These are phyloP conservation scores for Pythium coloratum DNA, from an alignment of 352 stramenopile genomes.

Conservation along the genomic window DNA sequence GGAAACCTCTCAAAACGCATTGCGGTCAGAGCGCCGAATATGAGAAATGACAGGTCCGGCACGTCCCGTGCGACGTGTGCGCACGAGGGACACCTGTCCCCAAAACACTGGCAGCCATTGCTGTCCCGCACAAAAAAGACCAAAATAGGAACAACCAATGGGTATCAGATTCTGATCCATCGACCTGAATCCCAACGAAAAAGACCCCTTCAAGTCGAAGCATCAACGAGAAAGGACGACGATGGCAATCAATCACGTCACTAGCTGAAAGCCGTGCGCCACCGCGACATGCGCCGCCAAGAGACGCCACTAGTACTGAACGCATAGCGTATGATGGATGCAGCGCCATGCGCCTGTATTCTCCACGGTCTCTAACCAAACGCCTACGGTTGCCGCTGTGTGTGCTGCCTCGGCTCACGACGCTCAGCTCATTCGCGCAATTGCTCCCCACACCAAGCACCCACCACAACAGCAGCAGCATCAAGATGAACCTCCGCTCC, in stretches of 20 bases:
- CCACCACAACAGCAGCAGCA: background rate
- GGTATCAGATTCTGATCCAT: background rate
- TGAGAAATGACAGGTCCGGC: conserved; percentile 6
- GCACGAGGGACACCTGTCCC: background rate
- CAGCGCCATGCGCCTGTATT: conserved; percentile 13
- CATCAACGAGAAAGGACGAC: background rate
- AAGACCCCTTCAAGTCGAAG: background rate
- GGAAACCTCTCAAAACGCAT: conserved; percentile 30
- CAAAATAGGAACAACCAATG: background rate
- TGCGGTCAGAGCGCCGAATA: conserved; percentile 4
- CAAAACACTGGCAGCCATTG: background rate
- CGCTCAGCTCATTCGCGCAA: conserved; percentile 16
- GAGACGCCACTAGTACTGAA: background rate
- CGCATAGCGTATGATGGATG: conserved; percentile 15
- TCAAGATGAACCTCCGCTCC: conserved; percentile 15
- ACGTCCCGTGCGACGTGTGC: conserved; percentile 24
- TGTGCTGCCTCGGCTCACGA: conserved; percentile 9
- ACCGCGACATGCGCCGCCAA: conserved; percentile 1
- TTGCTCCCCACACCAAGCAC: background rate
- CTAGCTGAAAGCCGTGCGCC: background rate
- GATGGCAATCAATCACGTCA: conserved; percentile 19
- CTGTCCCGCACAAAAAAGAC: conserved; percentile 3
- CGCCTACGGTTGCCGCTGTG: background rate
- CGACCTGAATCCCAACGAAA: background rate
- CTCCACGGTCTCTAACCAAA: background rate